A percentile compares a stretch with the other conserved stretches of the same genome.
These are phyloP conservation scores for Carex littledalei DNA, from an alignment of 176 grass and related monocot genomes.

Conservation along the genomic window DNA sequence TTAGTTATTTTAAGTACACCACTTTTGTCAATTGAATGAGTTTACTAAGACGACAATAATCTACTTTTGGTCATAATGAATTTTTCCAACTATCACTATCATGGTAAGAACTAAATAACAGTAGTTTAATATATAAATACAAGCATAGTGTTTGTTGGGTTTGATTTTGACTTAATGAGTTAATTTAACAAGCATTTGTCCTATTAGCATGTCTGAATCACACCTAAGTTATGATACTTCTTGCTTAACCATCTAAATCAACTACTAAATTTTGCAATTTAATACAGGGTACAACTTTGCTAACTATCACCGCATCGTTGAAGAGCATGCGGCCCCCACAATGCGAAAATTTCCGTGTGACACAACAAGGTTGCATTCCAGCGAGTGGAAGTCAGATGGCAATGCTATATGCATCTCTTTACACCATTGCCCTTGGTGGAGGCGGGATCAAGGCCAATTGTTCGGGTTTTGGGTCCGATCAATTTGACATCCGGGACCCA, in stretches of 20 bases:
- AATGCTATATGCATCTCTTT: conserved; percentile 62
- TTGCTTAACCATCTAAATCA: conserved; percentile 3
- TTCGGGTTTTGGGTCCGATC: conserved; percentile 68
- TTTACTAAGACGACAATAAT: neutral
- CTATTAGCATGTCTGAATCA: neutral
- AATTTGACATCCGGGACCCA: conserved; percentile 54
- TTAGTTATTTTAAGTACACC: neutral
- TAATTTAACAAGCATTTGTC: neutral
- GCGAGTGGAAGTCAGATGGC: conserved; percentile 45
- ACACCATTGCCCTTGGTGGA: conserved; percentile 45
- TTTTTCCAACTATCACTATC: neutral
- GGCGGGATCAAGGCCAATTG: conserved; percentile 55
- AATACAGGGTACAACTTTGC: conserved; percentile 43
- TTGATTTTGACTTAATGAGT: neutral
- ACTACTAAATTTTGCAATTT: neutral
- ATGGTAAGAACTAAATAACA: neutral
- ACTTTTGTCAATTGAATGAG: neutral
- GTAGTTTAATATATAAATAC: neutral
- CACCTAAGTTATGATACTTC: neutral
- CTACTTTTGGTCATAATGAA: neutral
- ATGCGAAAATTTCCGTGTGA: conserved; percentile 28
- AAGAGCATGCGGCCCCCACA: conserved; percentile 39
- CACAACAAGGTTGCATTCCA: conserved; percentile 18
- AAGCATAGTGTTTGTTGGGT: neutral
- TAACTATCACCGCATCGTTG: conserved; percentile 42